Evolutionary conservation across 495 filamentous ascomycete species (phyloP), one percentile per base, ranked within the genome.

Genomic region (Aspergillus panamensis): DNA sequence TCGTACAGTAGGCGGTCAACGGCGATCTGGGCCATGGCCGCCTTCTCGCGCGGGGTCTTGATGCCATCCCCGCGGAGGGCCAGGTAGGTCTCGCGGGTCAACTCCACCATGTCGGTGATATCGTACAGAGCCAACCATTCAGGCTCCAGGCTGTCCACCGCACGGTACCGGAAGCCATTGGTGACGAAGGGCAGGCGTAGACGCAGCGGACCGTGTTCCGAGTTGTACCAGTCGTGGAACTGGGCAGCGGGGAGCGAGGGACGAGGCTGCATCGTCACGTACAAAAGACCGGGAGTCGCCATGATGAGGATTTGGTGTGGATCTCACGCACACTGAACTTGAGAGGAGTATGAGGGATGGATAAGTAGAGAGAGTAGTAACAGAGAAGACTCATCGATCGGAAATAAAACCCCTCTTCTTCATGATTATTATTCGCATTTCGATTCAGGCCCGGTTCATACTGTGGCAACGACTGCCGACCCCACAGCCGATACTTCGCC

Each of bases 181-280:
- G 69, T 70, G 68, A 88, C 79, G 68, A 89, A 90, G 40, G 87
- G 84, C 9, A 92, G 70, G 44, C 87, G 85, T 16, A 92, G 80
- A 30, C 90, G 83, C 40, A 84, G 80, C 33, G 90, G 89, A 53
- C 90, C 90, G 71, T 94, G 90, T 71, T 94, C 90, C 69, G 87
- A 89, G 75, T 92, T 89, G 75, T 94, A 94, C 90, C 90, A 94
- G 68, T 92, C 89, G 71, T 92, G 87, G 75, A 92, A 92, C 65
- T 88, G 84, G 55, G 82, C 76, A 44, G 77, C 65, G n/a, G 84
- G 79, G 51, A 91, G 78, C 30, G 78, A 79, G 59, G 77, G 75
- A 60, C 77, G 75, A 61, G 87, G 87, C 66, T 89, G 83, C 87
- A 90, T 91, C 21, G 87, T 90, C 66, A 91, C 88, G 65, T 85